Base-by-base conservation (phyloP, 495 filamentous ascomycete species). In the Lasiosphaeria miniovina region DNA sequence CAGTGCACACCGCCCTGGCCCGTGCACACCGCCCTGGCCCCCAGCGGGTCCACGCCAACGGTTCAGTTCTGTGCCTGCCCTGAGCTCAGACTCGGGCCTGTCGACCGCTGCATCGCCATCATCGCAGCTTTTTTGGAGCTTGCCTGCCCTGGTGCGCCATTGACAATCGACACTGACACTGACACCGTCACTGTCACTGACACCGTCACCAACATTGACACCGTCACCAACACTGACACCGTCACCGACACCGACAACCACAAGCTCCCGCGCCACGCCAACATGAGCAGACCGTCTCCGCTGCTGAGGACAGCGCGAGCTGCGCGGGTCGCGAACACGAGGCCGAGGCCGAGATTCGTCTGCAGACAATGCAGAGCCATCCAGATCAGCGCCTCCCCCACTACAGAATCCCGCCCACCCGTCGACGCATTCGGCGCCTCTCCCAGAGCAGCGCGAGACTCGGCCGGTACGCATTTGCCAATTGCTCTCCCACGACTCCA, bases 371-470 rank as follows among this genome's bases (percentile, higher is more conserved):
- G 78, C 70, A 66, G 80, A 61, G 68, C 75, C 46, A 80, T 84
- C 54, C 82, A 83, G 52, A 79, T 84, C 71, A 80, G 76, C 66
- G 74, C 81, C 54, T 70, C 75, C 53, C 77, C 82, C 46, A 77
- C 78, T 34, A 80, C 76, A 46, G 74, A 79, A 50, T 75, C 79
- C n/a, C 74, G 80, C 12, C 68, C 72, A 35, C 64, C 68, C 36
- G 67, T 72, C 65, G 80, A 80, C 68, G 72, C 74, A 12, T 80
- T 82, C 50, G 78, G 72, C 55, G 67, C 70, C 5, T 70, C 73
- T n/a, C 52, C 68, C 6, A 65, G 63, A 41, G 58, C 61, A 14
- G 59, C 65, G 4, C 63, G 69, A 49, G 76, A 78, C 60, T 60
- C 73, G 10, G 68, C 78, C 46, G 76, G 75, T 77, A 68, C 38